Conservation (phyloP, 495 filamentous ascomycete species). For the Aspergillus saccharolyticus region DNA sequence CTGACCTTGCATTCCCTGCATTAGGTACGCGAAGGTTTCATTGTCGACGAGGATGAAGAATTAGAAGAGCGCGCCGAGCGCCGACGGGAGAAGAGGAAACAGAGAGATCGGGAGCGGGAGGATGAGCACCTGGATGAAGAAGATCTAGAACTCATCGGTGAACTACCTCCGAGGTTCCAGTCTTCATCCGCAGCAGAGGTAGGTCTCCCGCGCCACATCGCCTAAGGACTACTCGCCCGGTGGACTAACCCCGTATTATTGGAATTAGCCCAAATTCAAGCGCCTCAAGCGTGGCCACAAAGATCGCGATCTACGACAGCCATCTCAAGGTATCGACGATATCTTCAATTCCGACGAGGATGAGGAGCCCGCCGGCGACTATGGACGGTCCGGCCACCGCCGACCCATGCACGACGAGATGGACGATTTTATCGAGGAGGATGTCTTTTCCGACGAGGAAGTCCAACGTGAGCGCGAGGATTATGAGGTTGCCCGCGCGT, state of each 20-base stretch:
- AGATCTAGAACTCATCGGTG: conserved; percentile 90
- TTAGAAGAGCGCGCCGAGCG: conserved; percentile 60
- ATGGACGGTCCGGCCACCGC: conserved; percentile 49
- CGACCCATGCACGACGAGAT: conserved; percentile 74
- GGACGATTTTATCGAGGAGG: conserved; percentile 95
- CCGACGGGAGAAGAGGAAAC: conserved; percentile 62
- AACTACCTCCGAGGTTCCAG: conserved; percentile 64
- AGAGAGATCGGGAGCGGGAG: conserved; percentile 71
- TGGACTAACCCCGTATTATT: not conserved
- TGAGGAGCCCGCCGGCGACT: conserved; percentile 55
- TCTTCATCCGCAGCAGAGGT: conserved; percentile 61
- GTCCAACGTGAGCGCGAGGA: conserved; percentile 75
- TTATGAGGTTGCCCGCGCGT: conserved; percentile 72
- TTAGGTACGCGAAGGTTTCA: conserved; percentile 89
- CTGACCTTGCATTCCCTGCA: conserved; percentile 5
- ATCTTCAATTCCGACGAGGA: conserved; percentile 95
- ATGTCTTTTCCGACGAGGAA: conserved; percentile 86
- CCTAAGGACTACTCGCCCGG: not conserved
- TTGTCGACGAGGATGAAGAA: conserved; percentile 89
- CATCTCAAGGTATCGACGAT: conserved; percentile 69
- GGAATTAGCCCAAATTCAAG: conserved; percentile 77
- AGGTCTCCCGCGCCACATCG: conserved; percentile 14
- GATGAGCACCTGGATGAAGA: conserved; percentile 91
- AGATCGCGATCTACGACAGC: conserved; percentile 55
- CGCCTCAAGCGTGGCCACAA: conserved; percentile 88